A percentile compares a stretch with the other conserved stretches of the same genome.
These are phyloP conservation scores for Aspergillus sp. DNA, from an alignment of 2,329 filamentous ascomycete species.

Conservation along the genomic window DNA sequence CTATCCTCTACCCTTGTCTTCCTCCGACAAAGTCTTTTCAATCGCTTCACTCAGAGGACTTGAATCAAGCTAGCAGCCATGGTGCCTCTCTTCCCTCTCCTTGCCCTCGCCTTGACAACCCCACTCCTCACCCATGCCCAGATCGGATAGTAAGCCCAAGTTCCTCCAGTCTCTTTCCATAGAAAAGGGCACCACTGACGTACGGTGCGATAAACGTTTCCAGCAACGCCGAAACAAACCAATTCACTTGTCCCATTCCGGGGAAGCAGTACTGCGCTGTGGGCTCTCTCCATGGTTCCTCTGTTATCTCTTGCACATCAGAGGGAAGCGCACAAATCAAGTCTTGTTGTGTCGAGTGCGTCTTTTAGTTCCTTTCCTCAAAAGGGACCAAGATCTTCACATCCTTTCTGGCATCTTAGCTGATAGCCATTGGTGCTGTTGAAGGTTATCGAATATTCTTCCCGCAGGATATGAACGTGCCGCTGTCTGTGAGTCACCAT, in stretches of 20 bases:
- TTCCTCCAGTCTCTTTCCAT: not conserved
- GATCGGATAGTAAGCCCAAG: slow-evolving; percentile 17
- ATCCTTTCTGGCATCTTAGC: no score
- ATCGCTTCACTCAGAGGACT: not conserved
- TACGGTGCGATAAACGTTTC: not conserved
- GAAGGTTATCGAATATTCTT: slow-evolving; percentile 23
- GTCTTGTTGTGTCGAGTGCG: slow-evolving; percentile 28
- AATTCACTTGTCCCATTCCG: slow-evolving; percentile 25
- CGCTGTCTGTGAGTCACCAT: slow-evolving; percentile 23
- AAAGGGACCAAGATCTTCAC: no score
- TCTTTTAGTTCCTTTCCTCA: not conserved
- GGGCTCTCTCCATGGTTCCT: slow-evolving; percentile 22
- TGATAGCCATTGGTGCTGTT: not conserved
- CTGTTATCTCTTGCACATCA: slow-evolving; percentile 24
- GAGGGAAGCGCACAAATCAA: slow-evolving; percentile 17
- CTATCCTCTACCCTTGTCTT: not conserved
- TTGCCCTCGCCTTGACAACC: not conserved
- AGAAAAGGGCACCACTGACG: not conserved
- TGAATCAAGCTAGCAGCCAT: not conserved
- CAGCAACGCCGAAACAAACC: slow-evolving; percentile 25
- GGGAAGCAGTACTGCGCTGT: slow-evolving; percentile 25
- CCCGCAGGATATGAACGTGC: slow-evolving; percentile 18
- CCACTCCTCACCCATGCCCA: slow-evolving; percentile 14
- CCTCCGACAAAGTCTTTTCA: not conserved
- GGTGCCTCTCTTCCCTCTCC: not conserved